A percentile compares a stretch with the other conserved stretches of the same genome.
Conservation (phyloP, 495 filamentous ascomycete species). For the Cercophora sp. region DNA sequence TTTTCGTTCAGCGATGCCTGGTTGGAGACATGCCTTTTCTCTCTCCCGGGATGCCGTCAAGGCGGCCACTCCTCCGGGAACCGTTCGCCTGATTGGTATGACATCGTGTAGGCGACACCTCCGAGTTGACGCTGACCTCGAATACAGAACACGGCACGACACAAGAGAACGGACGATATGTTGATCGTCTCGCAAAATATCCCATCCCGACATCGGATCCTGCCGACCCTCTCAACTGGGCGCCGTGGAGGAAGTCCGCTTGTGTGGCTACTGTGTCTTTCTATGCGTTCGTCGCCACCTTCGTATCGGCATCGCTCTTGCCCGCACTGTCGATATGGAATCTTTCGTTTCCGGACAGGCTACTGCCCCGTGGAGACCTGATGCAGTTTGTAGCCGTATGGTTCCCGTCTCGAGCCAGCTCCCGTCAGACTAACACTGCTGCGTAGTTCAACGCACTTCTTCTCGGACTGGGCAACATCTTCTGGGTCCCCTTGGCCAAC, state of each 20-base stretch:
- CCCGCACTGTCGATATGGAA: conserved; percentile 30
- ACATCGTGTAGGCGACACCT: too few relatives aligned
- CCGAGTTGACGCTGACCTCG: too few relatives aligned
- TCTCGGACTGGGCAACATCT: conserved; percentile 28
- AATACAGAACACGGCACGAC: conserved; percentile 14
- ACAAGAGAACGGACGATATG: conserved; percentile 12
- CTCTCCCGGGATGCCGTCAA: conserved; percentile 22
- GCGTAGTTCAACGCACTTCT: conserved; percentile 26
- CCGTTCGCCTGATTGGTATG: conserved; percentile 27
- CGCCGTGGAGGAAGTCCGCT: conserved; percentile 21
- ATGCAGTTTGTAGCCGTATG: conserved; percentile 24
- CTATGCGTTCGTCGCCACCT: conserved; percentile 30
- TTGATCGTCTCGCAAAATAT: conserved; percentile 17
- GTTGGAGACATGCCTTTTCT: conserved; percentile 28
- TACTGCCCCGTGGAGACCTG: conserved; percentile 15
- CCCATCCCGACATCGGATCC: conserved; percentile 26
- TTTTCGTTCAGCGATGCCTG: conserved; percentile 18
- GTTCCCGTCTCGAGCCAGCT: neutral
- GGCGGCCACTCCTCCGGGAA: conserved; percentile 28
- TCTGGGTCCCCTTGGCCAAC: conserved; percentile 57
- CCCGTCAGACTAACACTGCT: neutral
- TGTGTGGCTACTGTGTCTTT: conserved; percentile 20
- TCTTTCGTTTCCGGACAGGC: conserved; percentile 17
- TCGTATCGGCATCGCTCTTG: conserved; percentile 21
- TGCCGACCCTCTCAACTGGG: conserved; percentile 32